Conservation (phyloP, 345 rosid species). For the Eucalyptus pumila region DNA sequence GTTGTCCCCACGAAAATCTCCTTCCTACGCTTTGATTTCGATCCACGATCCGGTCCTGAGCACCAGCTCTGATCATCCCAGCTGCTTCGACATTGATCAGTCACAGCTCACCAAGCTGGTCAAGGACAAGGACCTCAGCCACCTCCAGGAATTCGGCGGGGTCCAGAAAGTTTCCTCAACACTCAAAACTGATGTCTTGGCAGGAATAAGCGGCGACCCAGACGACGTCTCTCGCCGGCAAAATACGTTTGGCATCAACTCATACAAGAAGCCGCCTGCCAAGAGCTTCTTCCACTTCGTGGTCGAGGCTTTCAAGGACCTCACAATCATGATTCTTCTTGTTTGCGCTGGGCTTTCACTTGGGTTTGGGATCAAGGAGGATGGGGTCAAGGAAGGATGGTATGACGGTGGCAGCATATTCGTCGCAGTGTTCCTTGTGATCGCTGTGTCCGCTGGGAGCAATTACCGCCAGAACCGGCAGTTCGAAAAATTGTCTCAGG, state of each 20-base stretch:
- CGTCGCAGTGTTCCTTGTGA: slow-evolving; percentile 39
- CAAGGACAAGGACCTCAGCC: slow-evolving; percentile 19
- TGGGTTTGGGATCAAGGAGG: slow-evolving; percentile 1
- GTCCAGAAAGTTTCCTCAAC: slow-evolving; percentile 19
- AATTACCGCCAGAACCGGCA: slow-evolving; percentile 40
- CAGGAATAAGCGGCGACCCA: slow-evolving; percentile 16
- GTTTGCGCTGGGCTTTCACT: slow-evolving; percentile 34
- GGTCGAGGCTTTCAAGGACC: slow-evolving; percentile 39
- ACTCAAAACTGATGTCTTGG: slow-evolving; percentile 9
- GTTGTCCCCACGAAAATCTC: background rate
- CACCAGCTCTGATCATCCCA: too few relatives aligned
- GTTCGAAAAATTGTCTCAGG: background rate
- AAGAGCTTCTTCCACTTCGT: slow-evolving; percentile 32
- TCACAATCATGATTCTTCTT: slow-evolving; percentile 44
- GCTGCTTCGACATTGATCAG: too few relatives aligned
- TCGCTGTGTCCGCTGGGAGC: slow-evolving; percentile 36
- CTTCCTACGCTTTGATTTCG: background rate
- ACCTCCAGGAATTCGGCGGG: slow-evolving; percentile 26
- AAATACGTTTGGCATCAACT: slow-evolving; percentile 39
- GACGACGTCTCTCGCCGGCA: too few relatives aligned
- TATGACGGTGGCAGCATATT: slow-evolving; percentile 60
- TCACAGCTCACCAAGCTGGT: background rate
- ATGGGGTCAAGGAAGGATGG: slow-evolving; percentile 58
- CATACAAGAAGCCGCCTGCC: slow-evolving; percentile 50
- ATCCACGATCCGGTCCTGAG: background rate